A percentile compares a stretch with the other conserved stretches of the same genome.
Conservation (phyloP, 345 rosid species). For the Bruguiera parviflora region DNA sequence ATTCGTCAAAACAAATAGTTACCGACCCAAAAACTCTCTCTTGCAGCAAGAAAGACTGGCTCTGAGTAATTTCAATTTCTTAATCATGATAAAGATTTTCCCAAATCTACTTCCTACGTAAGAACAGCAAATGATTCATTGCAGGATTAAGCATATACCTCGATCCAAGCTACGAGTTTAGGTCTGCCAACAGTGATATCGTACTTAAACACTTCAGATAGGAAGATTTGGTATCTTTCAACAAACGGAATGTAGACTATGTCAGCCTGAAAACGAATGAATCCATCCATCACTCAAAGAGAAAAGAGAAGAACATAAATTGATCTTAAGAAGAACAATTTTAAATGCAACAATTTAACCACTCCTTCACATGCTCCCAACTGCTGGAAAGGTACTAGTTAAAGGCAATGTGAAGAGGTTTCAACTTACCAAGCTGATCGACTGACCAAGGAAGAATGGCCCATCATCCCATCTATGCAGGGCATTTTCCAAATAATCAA, state of each 20-base stretch:
- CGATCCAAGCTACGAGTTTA: constrained; percentile 66
- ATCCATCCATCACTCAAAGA: neutral
- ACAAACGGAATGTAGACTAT: constrained; percentile 65
- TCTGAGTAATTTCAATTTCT: neutral
- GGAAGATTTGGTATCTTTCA: constrained; percentile 57
- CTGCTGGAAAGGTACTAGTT: neutral
- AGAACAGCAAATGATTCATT: neutral
- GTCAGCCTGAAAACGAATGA: constrained; percentile 51
- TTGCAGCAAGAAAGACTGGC: neutral
- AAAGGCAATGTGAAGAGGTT: neutral
- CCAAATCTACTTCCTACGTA: neutral
- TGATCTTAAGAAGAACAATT: neutral
- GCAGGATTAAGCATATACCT: constrained; percentile 31
- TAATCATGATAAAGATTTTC: neutral
- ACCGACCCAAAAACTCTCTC: neutral
- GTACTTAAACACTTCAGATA: constrained; percentile 43
- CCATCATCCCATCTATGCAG: constrained; percentile 69
- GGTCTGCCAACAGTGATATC: constrained; percentile 73
- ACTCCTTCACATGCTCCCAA: no score
- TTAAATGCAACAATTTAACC: no score
- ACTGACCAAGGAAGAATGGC: constrained; percentile 81
- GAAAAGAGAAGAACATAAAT: neutral
- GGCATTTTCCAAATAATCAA: constrained; percentile 70
- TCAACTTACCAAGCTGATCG: constrained; percentile 54
- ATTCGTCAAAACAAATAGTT: neutral